Conservation (phyloP, 2,329 filamentous ascomycete genomes). For the Hypoxylon sp. region DNA sequence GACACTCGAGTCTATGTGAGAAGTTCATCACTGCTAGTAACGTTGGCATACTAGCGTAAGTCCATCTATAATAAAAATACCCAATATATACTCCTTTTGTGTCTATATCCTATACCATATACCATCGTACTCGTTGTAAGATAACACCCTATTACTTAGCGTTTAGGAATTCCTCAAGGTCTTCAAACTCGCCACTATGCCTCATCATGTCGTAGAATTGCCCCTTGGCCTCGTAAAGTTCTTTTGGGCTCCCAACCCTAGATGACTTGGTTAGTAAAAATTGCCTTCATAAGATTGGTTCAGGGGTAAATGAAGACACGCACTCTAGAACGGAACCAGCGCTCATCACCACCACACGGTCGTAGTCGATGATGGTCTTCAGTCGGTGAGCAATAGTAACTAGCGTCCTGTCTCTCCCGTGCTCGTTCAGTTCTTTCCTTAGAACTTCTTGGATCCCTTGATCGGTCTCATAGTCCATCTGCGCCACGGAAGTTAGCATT, state of each 20-base stretch:
- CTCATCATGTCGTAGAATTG: slow-evolving; percentile 69
- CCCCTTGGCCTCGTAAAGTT: slow-evolving; percentile 62
- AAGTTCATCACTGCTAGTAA: too few species aligned
- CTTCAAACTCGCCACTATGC: slow-evolving; percentile 68
- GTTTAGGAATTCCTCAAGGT: slow-evolving; percentile 56
- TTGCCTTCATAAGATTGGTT: background rate
- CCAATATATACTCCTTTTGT: slow-evolving; percentile 14
- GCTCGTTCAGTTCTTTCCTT: slow-evolving; percentile 63
- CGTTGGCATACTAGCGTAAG: background rate
- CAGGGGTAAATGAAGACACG: slow-evolving; percentile 38
- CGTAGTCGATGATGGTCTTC: slow-evolving; percentile 72
- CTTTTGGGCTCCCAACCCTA: slow-evolving; percentile 63
- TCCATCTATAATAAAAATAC: slow-evolving; percentile 2
- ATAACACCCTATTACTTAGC: slow-evolving; percentile 27
- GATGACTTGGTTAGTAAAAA: slow-evolving; percentile 33
- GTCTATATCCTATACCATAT: background rate
- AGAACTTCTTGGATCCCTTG: slow-evolving; percentile 68
- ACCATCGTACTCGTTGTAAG: background rate
- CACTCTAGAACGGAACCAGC: slow-evolving; percentile 68
- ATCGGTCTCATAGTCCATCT: slow-evolving; percentile 71
- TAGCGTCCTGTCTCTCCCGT: slow-evolving; percentile 64
- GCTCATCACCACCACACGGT: slow-evolving; percentile 70
- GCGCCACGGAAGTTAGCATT: slow-evolving; percentile 12
- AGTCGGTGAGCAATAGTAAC: slow-evolving; percentile 72
- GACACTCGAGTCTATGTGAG: too few species aligned